Evolutionary conservation across 2,329 filamentous ascomycete genomes (phyloP).

Genomic region (Ophiostoma australiae): DNA sequence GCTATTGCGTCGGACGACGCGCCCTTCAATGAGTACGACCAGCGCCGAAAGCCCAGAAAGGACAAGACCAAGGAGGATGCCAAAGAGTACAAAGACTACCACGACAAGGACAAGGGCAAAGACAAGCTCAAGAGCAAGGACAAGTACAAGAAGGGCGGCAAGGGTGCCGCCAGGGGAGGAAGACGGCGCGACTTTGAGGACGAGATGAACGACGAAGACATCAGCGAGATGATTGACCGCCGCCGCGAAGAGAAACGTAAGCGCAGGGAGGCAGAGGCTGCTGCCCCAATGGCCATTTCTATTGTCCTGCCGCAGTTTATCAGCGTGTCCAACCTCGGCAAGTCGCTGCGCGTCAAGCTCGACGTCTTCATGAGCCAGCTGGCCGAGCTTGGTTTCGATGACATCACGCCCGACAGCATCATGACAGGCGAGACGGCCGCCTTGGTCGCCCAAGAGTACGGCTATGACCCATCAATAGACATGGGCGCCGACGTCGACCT

Average conservation of each 20-base stretch:
- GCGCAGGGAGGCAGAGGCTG: constrained; percentile 38
- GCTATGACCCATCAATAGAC: constrained; percentile 78
- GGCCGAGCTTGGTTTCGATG: constrained; percentile 82
- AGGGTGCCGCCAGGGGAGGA: neutral
- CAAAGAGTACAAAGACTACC: neutral
- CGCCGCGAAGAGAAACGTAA: constrained; percentile 43
- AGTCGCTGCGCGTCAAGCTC: constrained; percentile 64
- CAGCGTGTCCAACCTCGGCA: constrained; percentile 75
- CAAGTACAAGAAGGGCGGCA: constrained; percentile 1
- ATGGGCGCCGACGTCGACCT: constrained; percentile 64
- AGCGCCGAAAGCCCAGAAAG: constrained; percentile 20
- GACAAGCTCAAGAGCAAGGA: neutral
- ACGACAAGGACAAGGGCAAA: constrained; percentile 7
- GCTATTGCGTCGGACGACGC: neutral
- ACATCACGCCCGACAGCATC: constrained; percentile 74
- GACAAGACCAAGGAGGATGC: constrained; percentile 12
- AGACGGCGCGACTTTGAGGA: constrained; percentile 37
- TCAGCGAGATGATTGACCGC: constrained; percentile 32
- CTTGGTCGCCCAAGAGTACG: constrained; percentile 86
- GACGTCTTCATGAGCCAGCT: constrained; percentile 70
- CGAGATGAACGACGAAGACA: constrained; percentile 36
- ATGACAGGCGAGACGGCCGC: constrained; percentile 87
- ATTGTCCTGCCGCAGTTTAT: constrained; percentile 89
- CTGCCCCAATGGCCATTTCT: constrained; percentile 40
- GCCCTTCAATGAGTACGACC: neutral